phyloP scores from a whole-genome alignment of 768 basidiomycete genomes.

The Cubamyces lactineus region DNA sequence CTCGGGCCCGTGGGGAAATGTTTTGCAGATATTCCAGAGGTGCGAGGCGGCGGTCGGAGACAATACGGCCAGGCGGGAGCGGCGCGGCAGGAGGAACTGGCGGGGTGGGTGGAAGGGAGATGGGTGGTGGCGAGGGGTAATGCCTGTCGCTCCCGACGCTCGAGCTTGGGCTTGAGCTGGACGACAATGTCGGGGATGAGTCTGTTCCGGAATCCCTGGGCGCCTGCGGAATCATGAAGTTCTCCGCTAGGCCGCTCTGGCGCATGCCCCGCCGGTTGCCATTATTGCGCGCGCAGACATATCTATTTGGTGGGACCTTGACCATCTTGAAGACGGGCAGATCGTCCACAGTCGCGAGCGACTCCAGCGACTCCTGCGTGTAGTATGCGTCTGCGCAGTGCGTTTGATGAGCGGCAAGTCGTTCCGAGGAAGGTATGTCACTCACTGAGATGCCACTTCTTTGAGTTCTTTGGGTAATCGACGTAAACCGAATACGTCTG shows the following conservation, averaged over 20 bases:
- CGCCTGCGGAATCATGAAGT: neutral
- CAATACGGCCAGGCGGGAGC: conserved; percentile 11
- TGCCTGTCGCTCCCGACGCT: conserved; percentile 12
- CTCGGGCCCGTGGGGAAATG: conserved; percentile 28
- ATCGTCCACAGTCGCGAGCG: conserved; percentile 62
- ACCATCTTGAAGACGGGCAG: conserved; percentile 55
- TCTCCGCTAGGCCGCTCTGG: conserved; percentile 2
- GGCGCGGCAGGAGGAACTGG: conserved; percentile 15
- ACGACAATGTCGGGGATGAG: conserved; percentile 4
- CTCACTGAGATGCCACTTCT: conserved; percentile 46
- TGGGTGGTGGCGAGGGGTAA: neutral
- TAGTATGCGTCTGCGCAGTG: conserved; percentile 69
- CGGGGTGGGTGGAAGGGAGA: conserved; percentile 1
- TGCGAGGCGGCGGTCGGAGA: conserved; percentile 27
- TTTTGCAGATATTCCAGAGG: conserved; percentile 36
- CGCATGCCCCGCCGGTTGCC: conserved; percentile 24
- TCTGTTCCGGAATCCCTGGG: neutral
- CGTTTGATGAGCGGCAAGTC: neutral
- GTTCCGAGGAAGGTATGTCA: neutral
- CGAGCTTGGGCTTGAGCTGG: conserved; percentile 3
- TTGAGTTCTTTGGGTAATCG: conserved; percentile 31
- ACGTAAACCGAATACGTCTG: conserved; percentile 46
- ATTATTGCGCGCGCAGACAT: conserved; percentile 61
- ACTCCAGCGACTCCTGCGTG: conserved; percentile 61
- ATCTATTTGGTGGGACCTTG: conserved; percentile 59